Evolutionary conservation across 139 green algal genomes (phyloP).

Genomic region (Microglena sp.): DNA sequence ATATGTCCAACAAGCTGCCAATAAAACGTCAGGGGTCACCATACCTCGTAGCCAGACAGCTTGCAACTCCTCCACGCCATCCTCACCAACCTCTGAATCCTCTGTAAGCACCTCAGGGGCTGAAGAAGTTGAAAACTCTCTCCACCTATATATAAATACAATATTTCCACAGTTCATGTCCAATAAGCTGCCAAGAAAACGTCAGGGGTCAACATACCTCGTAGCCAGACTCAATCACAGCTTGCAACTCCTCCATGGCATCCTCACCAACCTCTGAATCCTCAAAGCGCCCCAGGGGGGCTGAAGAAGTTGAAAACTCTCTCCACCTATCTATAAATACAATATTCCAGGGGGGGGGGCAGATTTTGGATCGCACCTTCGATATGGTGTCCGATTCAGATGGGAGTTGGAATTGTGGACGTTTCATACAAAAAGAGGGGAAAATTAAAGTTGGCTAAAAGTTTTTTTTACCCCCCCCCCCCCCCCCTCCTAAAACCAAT

Average conservation of each 20-base stretch:
- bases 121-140: background rate
- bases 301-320: constrained; percentile 95
- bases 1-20: background rate
- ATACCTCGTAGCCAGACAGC: constrained; percentile 72
- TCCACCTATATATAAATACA: background rate
- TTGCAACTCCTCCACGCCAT: constrained; percentile 83
- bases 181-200: background rate
- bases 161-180: background rate
- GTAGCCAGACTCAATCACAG: constrained; percentile 77
- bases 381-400: too few species aligned
- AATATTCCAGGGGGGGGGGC: too few species aligned
- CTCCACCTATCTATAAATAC: constrained; percentile 40
- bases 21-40: background rate
- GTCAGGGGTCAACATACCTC: constrained; percentile 48
- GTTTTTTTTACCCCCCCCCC: too few species aligned
- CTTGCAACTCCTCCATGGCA: constrained; percentile 81
- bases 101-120: too few species aligned
- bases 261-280: constrained; percentile 75
- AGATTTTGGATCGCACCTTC: too few species aligned
- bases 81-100: constrained; percentile 70
- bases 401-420: too few species aligned
- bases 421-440: too few species aligned
- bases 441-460: too few species aligned
- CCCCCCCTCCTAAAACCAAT: too few species aligned
- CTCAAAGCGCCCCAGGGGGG: constrained; percentile 53